Evolutionary conservation across 495 filamentous ascomycete species (phyloP).

Genomic region (Xylona heveae): DNA sequence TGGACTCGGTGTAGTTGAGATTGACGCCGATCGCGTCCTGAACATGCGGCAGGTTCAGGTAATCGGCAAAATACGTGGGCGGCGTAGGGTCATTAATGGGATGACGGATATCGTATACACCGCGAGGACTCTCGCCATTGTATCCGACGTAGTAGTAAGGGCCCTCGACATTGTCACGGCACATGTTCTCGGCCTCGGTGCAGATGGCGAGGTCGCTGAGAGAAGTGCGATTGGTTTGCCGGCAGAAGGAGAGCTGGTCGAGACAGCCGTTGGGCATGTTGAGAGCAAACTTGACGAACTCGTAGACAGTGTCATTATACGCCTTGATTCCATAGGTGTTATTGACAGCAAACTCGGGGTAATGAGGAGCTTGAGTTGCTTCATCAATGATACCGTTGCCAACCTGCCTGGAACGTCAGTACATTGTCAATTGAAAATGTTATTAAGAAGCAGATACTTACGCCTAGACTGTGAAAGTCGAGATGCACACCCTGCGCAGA

Average conservation of each 20-base stretch:
- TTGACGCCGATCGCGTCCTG: conserved; percentile 29
- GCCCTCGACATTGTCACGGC: conserved; percentile 20
- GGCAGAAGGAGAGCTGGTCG: conserved; percentile 22
- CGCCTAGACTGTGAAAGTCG: conserved; percentile 29
- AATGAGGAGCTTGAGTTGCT: too few species aligned
- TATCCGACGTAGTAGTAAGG: conserved; percentile 25
- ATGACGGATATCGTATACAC: conserved; percentile 30
- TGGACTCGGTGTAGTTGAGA: conserved; percentile 24
- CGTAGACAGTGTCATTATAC: too few species aligned
- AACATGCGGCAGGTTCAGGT: conserved; percentile 21
- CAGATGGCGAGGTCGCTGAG: conserved; percentile 17
- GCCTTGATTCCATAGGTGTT: too few species aligned
- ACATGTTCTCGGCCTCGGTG: conserved; percentile 19
- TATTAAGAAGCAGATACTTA: too few species aligned
- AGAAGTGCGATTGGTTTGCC: conserved; percentile 14
- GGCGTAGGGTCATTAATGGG: conserved; percentile 25
- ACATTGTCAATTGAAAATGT: too few species aligned
- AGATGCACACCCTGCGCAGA: conserved; percentile 26
- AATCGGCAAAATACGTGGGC: conserved; percentile 22
- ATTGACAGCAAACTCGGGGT: too few species aligned
- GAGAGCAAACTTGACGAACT: too few species aligned
- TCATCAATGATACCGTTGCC: too few species aligned
- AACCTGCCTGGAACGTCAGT: too few species aligned
- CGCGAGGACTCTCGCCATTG: conserved; percentile 22
- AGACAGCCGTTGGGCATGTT: conserved; percentile 18